Percentiles rank a stretch among this genome's conserved stretches.
These are phyloP conservation scores for Neltuma alba DNA, from an alignment of 306 rosid genomes.

Conservation along the genomic window DNA sequence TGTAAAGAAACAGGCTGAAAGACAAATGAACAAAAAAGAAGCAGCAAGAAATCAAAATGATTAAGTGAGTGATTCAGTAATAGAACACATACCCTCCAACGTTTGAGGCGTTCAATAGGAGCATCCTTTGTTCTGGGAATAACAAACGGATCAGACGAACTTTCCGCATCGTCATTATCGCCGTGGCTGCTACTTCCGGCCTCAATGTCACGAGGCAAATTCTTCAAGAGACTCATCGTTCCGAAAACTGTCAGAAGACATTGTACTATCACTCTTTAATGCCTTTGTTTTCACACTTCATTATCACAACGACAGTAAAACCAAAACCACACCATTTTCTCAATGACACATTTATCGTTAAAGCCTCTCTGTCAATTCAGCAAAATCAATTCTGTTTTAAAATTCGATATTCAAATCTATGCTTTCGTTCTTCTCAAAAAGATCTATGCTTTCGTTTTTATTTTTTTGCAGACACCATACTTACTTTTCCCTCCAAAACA, in stretches of 20 bases:
- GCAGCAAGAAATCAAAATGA: not conserved
- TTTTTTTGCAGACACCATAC: not conserved
- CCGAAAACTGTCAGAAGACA: constrained; percentile 85
- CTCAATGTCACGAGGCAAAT: constrained; percentile 73
- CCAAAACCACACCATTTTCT: not conserved
- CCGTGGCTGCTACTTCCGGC: constrained; percentile 49
- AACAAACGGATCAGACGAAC: constrained; percentile 54
- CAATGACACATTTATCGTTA: not conserved
- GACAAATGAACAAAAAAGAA: not conserved
- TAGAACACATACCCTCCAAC: constrained; percentile 82
- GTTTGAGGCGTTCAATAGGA: constrained; percentile 77
- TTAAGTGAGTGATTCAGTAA: not conserved
- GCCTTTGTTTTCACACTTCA: not conserved
- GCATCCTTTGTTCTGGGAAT: constrained; percentile 84
- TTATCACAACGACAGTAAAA: not conserved
- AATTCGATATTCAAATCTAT: not conserved
- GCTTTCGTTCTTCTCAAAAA: no score
- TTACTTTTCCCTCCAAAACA: not conserved
- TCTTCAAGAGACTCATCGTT: constrained; percentile 51
- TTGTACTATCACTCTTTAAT: constrained; percentile 61
- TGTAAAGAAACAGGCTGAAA: not conserved
- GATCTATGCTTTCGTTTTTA: no score
- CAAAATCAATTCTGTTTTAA: not conserved
- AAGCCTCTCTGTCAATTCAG: not conserved
- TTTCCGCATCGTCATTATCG: constrained; percentile 47